Conservation (phyloP, 257 asterid genomes). For the Solanum lycopersicoides region DNA sequence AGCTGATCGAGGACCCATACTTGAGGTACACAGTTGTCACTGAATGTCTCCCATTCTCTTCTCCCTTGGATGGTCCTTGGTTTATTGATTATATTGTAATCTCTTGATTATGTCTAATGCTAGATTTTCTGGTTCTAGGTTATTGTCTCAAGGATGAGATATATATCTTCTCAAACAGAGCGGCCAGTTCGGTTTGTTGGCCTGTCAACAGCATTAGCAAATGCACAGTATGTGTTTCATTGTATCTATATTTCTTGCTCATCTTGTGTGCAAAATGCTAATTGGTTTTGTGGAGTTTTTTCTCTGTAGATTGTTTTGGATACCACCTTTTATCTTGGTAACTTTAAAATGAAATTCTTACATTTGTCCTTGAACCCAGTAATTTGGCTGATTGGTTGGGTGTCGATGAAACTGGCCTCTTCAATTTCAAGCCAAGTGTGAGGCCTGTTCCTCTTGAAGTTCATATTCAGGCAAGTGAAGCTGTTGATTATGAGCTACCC, state of each 20-base stretch:
- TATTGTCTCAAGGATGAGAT: slow-evolving; percentile 98
- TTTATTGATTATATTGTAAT: not conserved
- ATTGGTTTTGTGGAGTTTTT: not conserved
- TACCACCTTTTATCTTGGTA: not conserved
- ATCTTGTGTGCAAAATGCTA: not conserved
- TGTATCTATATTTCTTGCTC: not conserved
- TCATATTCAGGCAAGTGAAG: slow-evolving; percentile 86
- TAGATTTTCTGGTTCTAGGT: slow-evolving; percentile 37
- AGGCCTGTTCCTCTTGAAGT: slow-evolving; percentile 99
- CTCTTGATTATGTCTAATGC: not conserved
- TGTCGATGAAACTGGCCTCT: slow-evolving; percentile 84
- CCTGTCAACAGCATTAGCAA: slow-evolving; percentile 96
- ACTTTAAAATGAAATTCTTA: not conserved
- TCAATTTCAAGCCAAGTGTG: slow-evolving; percentile 98
- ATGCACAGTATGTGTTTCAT: slow-evolving; percentile 55
- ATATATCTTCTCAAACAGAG: slow-evolving; percentile 96
- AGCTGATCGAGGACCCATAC: slow-evolving; percentile 99
- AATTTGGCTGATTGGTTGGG: slow-evolving; percentile 99
- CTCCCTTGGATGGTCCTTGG: not conserved
- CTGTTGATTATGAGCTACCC: not conserved
- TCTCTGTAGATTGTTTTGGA: not conserved
- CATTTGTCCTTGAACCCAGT: slow-evolving; percentile 29
- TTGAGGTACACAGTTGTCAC: slow-evolving; percentile 55
- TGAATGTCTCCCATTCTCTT: not conserved
- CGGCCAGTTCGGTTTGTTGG: slow-evolving; percentile 88